These are phyloP conservation scores for Aspergillus sp. DNA, from an alignment of 2,329 filamentous ascomycete genomes.

Conservation along the genomic window DNA sequence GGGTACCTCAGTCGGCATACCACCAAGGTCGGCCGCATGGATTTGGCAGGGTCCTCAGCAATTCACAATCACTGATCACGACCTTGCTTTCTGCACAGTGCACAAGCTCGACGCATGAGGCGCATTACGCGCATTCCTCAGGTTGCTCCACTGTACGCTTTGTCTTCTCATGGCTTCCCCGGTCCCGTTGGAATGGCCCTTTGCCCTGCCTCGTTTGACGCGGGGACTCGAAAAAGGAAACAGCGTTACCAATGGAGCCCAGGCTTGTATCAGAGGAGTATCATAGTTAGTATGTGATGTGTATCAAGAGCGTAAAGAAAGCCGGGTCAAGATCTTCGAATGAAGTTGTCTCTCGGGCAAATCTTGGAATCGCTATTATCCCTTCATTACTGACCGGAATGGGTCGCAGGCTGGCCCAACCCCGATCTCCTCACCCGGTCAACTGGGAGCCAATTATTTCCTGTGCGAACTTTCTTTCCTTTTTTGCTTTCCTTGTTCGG, in stretches of 20 bases:
- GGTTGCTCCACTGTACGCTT: neutral
- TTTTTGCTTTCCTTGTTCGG: constrained; percentile 5
- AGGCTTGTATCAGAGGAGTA: no score
- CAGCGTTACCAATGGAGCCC: neutral
- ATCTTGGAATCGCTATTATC: constrained; percentile 1
- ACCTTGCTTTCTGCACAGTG: neutral
- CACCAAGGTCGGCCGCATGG: neutral
- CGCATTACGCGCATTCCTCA: neutral
- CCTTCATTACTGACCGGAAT: constrained; percentile 23
- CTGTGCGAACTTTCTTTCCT: constrained; percentile 4
- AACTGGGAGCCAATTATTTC: constrained; percentile 17
- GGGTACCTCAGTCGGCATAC: neutral
- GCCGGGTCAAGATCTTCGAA: neutral
- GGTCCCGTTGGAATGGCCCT: constrained; percentile 3
- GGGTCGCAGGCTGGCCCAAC: constrained; percentile 15
- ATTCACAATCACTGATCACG: neutral
- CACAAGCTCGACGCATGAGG: neutral
- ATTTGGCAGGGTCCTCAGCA: neutral
- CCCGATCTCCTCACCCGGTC: constrained; percentile 5
- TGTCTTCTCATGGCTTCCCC: neutral
- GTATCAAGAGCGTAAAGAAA: neutral
- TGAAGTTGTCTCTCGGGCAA: neutral
- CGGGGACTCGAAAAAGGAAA: neutral
- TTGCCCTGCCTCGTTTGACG: neutral
- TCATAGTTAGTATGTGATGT: no score